Conservation (phyloP, 2,329 filamentous ascomycete genomes). For the Tolypocladium ovalisporum region DNA sequence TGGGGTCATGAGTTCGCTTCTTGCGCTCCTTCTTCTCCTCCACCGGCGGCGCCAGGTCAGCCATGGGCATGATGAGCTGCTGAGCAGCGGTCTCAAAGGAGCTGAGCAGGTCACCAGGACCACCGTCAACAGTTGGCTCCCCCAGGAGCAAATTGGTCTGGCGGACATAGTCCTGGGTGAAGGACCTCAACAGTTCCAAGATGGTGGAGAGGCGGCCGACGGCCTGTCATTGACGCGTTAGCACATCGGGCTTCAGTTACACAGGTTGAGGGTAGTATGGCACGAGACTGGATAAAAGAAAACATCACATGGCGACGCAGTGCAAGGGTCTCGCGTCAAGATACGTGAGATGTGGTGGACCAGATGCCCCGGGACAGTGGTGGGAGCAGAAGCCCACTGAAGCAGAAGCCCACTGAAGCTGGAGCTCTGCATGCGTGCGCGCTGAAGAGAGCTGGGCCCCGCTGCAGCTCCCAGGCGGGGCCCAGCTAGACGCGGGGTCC, state of each 20-base stretch:
- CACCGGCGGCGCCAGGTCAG: slow-evolving; percentile 31
- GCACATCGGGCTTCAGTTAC: slow-evolving; percentile 4
- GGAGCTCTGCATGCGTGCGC: neutral
- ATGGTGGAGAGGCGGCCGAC: slow-evolving; percentile 60
- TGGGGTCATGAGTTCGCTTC: slow-evolving; percentile 78
- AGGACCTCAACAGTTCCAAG: slow-evolving; percentile 65
- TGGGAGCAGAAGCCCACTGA: neutral
- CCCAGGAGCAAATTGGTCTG: slow-evolving; percentile 78
- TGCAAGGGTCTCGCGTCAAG: neutral
- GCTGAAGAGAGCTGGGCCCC: neutral
- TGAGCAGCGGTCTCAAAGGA: slow-evolving; percentile 42
- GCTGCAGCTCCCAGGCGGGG: neutral
- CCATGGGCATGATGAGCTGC: slow-evolving; percentile 30
- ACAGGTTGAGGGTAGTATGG: neutral
- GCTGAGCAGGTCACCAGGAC: slow-evolving; percentile 31
- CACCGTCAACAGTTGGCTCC: slow-evolving; percentile 42
- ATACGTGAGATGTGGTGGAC: neutral
- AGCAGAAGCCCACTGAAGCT: neutral
- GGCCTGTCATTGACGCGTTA: slow-evolving; percentile 40
- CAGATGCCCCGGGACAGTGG: neutral
- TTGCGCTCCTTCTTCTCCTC: slow-evolving; percentile 81
- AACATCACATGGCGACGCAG: neutral
- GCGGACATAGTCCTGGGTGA: slow-evolving; percentile 75
- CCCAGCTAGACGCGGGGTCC: slow-evolving; percentile 6
- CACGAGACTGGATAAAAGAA: neutral